Evolutionary conservation across 2,329 filamentous ascomycete genomes (phyloP).

Genomic region (Achaetomium macrosporum): DNA sequence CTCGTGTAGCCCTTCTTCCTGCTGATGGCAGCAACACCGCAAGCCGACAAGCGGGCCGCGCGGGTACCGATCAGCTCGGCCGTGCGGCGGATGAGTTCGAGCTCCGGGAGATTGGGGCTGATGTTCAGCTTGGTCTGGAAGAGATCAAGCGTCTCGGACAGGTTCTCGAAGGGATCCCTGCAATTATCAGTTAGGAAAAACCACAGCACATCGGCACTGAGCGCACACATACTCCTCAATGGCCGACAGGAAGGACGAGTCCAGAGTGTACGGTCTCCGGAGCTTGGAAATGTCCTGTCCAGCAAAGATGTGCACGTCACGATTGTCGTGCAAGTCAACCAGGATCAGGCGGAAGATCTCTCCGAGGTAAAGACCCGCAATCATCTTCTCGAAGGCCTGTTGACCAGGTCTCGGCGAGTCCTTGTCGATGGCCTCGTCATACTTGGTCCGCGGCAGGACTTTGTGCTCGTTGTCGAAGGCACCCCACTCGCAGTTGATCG

Average conservation of each 20-base stretch:
- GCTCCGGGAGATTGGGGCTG: conserved; percentile 65
- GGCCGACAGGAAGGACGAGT: conserved; percentile 86
- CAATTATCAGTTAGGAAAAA: conserved; percentile 8
- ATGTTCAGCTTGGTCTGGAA: conserved; percentile 74
- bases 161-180: conserved; percentile 90
- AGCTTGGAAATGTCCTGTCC: conserved; percentile 75
- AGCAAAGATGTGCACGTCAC: conserved; percentile 70
- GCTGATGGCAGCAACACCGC: conserved; percentile 92
- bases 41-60: conserved; percentile 85
- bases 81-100: conserved; percentile 81
- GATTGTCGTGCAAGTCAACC: conserved; percentile 76
- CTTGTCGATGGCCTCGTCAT: conserved; percentile 82
- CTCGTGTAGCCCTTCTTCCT: conserved; percentile 87
- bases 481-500: conserved; percentile 97
- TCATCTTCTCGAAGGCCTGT: conserved; percentile 97
- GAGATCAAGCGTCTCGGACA: conserved; percentile 79
- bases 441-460: conserved; percentile 77
- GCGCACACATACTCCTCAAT: conserved; percentile 71
- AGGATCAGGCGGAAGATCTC: conserved; percentile 89
- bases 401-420: conserved; percentile 89
- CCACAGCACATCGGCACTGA: neutral
- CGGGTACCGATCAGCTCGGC: conserved; percentile 94
- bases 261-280: conserved; percentile 80
- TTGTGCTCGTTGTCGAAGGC: conserved; percentile 93
- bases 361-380: conserved; percentile 87